These are phyloP conservation scores for Fraxinus greggii DNA, from an alignment of 305 asterid species.

Conservation along the genomic window DNA sequence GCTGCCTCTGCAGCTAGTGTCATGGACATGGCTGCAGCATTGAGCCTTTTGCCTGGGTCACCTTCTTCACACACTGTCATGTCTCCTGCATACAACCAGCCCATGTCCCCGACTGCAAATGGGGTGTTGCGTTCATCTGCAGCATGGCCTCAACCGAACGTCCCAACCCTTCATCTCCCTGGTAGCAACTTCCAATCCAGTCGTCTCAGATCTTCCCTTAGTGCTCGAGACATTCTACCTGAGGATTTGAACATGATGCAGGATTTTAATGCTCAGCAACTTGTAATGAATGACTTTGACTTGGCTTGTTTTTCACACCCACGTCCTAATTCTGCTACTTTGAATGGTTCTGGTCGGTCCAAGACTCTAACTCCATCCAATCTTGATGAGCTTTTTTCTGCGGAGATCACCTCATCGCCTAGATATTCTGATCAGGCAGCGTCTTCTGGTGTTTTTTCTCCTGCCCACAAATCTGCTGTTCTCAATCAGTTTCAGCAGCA, in stretches of 20 bases:
- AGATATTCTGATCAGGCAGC: slow-evolving; percentile 58
- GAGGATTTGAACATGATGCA: slow-evolving; percentile 40
- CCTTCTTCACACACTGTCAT: slow-evolving; percentile 56
- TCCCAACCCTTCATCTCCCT: slow-evolving; percentile 63
- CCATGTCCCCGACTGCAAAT: slow-evolving; percentile 62
- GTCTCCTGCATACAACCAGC: slow-evolving; percentile 54
- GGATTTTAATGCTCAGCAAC: slow-evolving; percentile 49
- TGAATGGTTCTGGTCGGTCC: slow-evolving; percentile 48
- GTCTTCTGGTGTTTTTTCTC: slow-evolving; percentile 62
- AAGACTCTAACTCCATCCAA: slow-evolving; percentile 73
- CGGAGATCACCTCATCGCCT: slow-evolving; percentile 66
- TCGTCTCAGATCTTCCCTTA: slow-evolving; percentile 65
- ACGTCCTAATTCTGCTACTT: slow-evolving; percentile 41
- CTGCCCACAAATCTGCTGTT: slow-evolving; percentile 67
- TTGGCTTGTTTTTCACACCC: slow-evolving; percentile 41
- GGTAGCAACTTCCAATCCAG: slow-evolving; percentile 75
- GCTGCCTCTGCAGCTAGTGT: slow-evolving; percentile 49
- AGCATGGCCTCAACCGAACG: slow-evolving; percentile 63
- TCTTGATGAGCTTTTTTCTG: slow-evolving; percentile 78
- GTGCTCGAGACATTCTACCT: slow-evolving; percentile 61
- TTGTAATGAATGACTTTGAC: slow-evolving; percentile 37
- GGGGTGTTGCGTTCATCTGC: slow-evolving; percentile 45
- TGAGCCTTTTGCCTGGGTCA: slow-evolving; percentile 59
- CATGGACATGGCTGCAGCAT: slow-evolving; percentile 69
- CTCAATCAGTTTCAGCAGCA: slow-evolving; percentile 73